Conservation (phyloP, 2,329 filamentous ascomycete species). For the Diaporthe citriasiana region DNA sequence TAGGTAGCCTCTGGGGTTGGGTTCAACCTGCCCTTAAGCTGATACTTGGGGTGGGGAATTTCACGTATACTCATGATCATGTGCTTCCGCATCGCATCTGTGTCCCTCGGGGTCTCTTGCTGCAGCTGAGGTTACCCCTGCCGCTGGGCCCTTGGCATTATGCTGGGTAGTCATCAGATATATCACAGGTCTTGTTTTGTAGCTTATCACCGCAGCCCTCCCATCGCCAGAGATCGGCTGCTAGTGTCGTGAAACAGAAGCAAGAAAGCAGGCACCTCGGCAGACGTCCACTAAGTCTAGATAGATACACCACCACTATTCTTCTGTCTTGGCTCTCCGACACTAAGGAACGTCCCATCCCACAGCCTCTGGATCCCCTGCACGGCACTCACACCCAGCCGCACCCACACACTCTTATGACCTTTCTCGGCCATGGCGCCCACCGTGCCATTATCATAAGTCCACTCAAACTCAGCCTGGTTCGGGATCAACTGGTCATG, state of each 20-base stretch:
- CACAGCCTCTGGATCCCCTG: conserved; percentile 77
- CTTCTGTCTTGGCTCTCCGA: conserved; percentile 83
- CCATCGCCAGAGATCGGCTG: neutral
- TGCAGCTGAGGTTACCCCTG: neutral
- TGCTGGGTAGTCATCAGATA: neutral
- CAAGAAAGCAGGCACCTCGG: neutral
- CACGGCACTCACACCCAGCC: conserved; percentile 75
- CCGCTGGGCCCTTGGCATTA: neutral
- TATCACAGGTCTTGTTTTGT: neutral
- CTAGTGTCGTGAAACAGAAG: neutral
- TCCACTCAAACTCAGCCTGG: conserved; percentile 77
- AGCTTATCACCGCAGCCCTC: neutral
- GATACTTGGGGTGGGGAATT: too few relatives aligned
- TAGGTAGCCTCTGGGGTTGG: neutral
- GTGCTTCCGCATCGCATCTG: neutral
- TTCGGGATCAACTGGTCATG: conserved; percentile 88
- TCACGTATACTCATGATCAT: neutral
- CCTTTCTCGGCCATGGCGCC: conserved; percentile 75
- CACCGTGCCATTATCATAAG: conserved; percentile 78
- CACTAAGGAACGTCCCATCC: conserved; percentile 82
- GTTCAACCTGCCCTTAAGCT: neutral
- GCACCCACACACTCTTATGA: conserved; percentile 82
- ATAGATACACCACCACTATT: conserved; percentile 77
- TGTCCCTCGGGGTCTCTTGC: neutral
- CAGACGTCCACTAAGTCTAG: conserved; percentile 44